Evolutionary conservation across 2,329 filamentous ascomycete species (phyloP).

Genomic region (Ophiocordyceps sinensis): DNA sequence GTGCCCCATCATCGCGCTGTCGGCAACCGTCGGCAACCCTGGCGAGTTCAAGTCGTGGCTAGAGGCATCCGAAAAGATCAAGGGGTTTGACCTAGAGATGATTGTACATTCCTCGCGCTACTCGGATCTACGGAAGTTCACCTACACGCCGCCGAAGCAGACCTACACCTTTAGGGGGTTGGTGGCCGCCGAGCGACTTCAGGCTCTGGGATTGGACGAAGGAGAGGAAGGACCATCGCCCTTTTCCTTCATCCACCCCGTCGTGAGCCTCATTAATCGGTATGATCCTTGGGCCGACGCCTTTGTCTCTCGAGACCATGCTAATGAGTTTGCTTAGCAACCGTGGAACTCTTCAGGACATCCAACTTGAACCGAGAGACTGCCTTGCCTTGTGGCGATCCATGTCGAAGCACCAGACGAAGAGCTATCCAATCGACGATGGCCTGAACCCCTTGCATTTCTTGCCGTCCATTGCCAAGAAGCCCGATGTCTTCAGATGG

Average conservation of each 20-base stretch:
- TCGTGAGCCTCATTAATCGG: slow-evolving; percentile 46
- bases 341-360: slow-evolving; percentile 50
- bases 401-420: slow-evolving; percentile 44
- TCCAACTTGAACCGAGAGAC: slow-evolving; percentile 56
- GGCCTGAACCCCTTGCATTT: slow-evolving; percentile 32
- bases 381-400: slow-evolving; percentile 50
- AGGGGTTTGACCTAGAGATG: slow-evolving; percentile 50
- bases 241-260: slow-evolving; percentile 52
- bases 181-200: slow-evolving; percentile 22
- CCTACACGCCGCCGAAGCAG: slow-evolving; percentile 37
- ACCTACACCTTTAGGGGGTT: slow-evolving; percentile 38
- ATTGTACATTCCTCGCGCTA: slow-evolving; percentile 56
- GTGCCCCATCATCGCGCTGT: slow-evolving; percentile 66
- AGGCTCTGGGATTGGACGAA: slow-evolving; percentile 30
- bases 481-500: slow-evolving; percentile 53
- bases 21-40: slow-evolving; percentile 67
- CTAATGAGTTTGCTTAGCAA: slow-evolving; percentile 16
- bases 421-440: slow-evolving; percentile 31
- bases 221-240: slow-evolving; percentile 24
- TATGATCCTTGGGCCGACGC: slow-evolving; percentile 7
- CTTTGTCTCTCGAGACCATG: background rate
- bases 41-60: slow-evolving; percentile 58
- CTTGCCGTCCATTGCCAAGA: slow-evolving; percentile 41
- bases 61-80: slow-evolving; percentile 43
- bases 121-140: slow-evolving; percentile 64